Base-by-base conservation (phyloP, 768 basidiomycete genomes). In the Exsudoporus frostii region DNA sequence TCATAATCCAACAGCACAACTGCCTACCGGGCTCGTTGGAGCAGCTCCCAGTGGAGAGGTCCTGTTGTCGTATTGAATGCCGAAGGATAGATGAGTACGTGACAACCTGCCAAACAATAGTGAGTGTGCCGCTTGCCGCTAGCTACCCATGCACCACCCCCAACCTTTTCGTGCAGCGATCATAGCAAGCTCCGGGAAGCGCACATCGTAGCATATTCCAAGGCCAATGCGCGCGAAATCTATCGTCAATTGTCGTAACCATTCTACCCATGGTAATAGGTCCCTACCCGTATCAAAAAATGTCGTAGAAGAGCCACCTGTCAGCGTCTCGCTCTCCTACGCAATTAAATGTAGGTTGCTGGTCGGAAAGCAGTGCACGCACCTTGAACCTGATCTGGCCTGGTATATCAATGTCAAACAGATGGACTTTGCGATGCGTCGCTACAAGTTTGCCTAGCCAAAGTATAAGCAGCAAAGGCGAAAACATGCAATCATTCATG, bases 61-160 rank as follows among this genome's bases (percentile, higher is more conserved):
- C 97, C 97, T 0, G 97, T 98, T 4, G 94, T 97, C 63, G 83
- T 73, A 67, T 98, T 99, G 80, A 99, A 98, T 14, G 97, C 97
- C 11, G 85, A 84, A 0, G 97, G 97, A 69, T 98, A 98, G 48
- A 98, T 80, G 60, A 97, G 80, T 8, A 90, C 79, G 50, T 95
- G 85, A 58, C 90, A 92, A 1, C 94, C 92, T 92, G 30, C 62
- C 20, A 51, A 44, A 27, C 22, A 48, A 20, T 14, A 43, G 54
- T 44, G 10, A 61, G 59, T 29, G 11, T 39, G 27, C 2, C 8
- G 8, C 34, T 19, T 17, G 22, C 34, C 10, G 27, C 42, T 29
- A 22, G 30, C 30, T 7, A 15, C 34, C 25, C 20, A 33, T 29
- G n/a, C 37, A 30, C 27, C 15, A 42, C 13, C 9, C 20, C 76